A percentile compares a stretch with the other conserved stretches of the same genome.
Conservation (phyloP, 2,329 filamentous ascomycete genomes). For the Alternaria longipes region DNA sequence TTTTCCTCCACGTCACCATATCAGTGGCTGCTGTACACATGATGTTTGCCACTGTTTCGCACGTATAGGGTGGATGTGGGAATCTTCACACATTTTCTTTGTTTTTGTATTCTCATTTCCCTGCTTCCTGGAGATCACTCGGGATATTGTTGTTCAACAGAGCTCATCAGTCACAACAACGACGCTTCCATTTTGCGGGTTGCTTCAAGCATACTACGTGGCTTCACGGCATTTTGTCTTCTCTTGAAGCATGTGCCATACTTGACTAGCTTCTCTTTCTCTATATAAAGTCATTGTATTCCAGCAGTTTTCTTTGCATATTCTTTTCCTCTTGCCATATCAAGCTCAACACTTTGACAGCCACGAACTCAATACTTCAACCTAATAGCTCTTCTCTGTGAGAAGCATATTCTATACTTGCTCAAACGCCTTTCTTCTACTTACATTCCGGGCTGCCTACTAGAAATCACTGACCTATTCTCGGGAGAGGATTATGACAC, state of each 20-base stretch:
- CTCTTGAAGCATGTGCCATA: neutral
- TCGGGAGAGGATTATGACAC: neutral
- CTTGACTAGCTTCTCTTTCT: neutral
- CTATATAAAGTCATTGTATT: neutral
- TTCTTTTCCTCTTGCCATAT: neutral
- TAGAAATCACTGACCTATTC: too few species aligned
- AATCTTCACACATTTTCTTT: neutral
- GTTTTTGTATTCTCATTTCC: neutral
- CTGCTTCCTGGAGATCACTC: too few species aligned
- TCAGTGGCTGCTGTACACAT: neutral
- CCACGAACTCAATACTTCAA: neutral
- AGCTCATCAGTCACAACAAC: neutral
- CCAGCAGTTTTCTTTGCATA: neutral
- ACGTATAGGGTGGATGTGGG: neutral
- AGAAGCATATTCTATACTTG: neutral
- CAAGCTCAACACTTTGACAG: neutral
- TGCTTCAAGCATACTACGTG: neutral
- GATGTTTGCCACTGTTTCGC: neutral
- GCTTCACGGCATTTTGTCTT: neutral
- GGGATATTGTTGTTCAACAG: neutral
- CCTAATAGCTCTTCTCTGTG: neutral
- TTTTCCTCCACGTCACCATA: neutral
- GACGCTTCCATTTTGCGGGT: neutral
- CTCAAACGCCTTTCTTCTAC: neutral
- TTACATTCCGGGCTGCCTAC: neutral